Evolutionary conservation across 768 basidiomycete genomes (phyloP).

Genomic region (Paxillus involutus): DNA sequence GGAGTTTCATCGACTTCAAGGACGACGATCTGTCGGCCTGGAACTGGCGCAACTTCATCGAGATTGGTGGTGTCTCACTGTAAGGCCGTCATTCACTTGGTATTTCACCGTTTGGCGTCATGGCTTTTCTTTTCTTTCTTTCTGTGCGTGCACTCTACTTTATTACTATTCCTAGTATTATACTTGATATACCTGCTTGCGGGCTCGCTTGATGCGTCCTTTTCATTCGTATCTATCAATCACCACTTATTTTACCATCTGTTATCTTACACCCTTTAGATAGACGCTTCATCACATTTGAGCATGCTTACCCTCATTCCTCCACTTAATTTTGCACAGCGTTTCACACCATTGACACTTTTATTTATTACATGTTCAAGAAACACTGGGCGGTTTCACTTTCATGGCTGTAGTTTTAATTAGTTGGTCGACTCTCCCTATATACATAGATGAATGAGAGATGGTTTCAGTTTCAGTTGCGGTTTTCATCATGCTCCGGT

Average conservation of each 20-base stretch:
- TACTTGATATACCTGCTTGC: slow-evolving; percentile 2
- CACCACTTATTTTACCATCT: slow-evolving; percentile 13
- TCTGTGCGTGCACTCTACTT: slow-evolving; percentile 3
- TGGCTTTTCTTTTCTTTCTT: background rate
- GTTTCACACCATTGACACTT: no score
- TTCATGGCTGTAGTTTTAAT: no score
- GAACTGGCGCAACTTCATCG: slow-evolving; percentile 66
- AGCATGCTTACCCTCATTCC: background rate
- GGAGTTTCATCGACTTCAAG: slow-evolving; percentile 65
- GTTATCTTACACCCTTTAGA: slow-evolving; percentile 4
- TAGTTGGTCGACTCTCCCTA: no score
- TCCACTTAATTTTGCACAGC: background rate
- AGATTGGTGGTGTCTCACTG: slow-evolving; percentile 41
- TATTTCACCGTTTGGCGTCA: background rate
- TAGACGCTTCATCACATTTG: background rate
- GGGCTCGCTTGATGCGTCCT: slow-evolving; percentile 10
- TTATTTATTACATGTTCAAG: no score
- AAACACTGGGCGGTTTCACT: no score
- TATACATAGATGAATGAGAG: no score
- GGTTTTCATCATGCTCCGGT: no score
- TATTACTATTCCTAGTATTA: slow-evolving; percentile 10
- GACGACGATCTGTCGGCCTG: slow-evolving; percentile 47
- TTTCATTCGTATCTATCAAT: slow-evolving; percentile 22
- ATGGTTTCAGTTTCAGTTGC: no score
- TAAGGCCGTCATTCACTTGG: background rate